Evolutionary conservation across 768 basidiomycete genomes (phyloP).

Genomic region (Russula vinacea): DNA sequence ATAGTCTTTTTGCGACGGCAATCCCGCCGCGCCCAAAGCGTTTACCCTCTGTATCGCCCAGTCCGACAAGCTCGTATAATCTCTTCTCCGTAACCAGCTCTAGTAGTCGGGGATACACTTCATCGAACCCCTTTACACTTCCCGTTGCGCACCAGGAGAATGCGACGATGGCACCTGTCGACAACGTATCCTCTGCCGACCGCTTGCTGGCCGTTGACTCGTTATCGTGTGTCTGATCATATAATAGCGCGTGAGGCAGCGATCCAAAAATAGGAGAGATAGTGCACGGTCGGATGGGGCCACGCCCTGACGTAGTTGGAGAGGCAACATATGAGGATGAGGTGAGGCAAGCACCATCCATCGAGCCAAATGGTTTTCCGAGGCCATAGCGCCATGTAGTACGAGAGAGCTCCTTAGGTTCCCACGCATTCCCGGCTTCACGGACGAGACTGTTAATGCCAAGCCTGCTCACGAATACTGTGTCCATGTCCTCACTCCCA

Average conservation of each 20-base stretch:
- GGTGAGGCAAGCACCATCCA: slow-evolving; percentile 86
- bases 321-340: slow-evolving; percentile 60
- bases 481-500: slow-evolving; percentile 90
- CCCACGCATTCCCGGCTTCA: slow-evolving; percentile 89
- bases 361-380: slow-evolving; percentile 93
- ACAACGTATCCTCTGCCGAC: slow-evolving; percentile 91
- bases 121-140: slow-evolving; percentile 96
- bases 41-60: slow-evolving; percentile 34
- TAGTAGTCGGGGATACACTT: slow-evolving; percentile 91
- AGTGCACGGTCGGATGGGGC: slow-evolving; percentile 66
- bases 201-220: slow-evolving; percentile 88
- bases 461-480: slow-evolving; percentile 83
- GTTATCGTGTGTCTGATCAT: slow-evolving; percentile 97
- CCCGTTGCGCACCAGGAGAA: slow-evolving; percentile 88
- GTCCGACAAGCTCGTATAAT: slow-evolving; percentile 65
- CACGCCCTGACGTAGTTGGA: slow-evolving; percentile 77
- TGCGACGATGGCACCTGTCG: slow-evolving; percentile 87
- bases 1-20: slow-evolving; percentile 50
- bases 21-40: slow-evolving; percentile 35
- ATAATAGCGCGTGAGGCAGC: slow-evolving; percentile 86
- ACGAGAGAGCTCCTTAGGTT: slow-evolving; percentile 87
- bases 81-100: slow-evolving; percentile 84
- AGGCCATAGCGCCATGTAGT: slow-evolving; percentile 87
- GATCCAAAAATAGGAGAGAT: slow-evolving; percentile 84
- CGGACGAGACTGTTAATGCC: slow-evolving; percentile 93